Conservation (phyloP, 2,329 filamentous ascomycete genomes). For the Talaromyces sp. region DNA sequence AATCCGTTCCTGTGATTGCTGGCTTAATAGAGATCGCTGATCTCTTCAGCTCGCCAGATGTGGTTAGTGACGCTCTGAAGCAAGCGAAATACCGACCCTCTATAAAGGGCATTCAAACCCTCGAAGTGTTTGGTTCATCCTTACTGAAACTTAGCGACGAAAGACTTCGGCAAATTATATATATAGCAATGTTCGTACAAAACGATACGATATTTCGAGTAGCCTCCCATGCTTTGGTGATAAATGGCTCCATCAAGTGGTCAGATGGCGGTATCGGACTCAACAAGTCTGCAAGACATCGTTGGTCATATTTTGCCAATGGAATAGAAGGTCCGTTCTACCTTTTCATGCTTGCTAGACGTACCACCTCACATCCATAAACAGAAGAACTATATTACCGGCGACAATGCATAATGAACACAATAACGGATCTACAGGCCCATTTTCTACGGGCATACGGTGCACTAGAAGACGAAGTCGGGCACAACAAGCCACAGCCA, state of each 20-base stretch:
- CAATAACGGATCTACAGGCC: conserved; percentile 41
- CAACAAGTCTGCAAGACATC: conserved; percentile 24
- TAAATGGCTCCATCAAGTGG: conserved; percentile 39
- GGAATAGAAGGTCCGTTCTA: conserved; percentile 38
- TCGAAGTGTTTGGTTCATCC: conserved; percentile 25
- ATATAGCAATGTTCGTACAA: conserved; percentile 34
- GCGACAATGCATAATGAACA: conserved; percentile 41
- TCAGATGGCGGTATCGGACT: conserved; percentile 23
- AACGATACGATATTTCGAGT: conserved; percentile 27
- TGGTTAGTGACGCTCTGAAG: conserved; percentile 25
- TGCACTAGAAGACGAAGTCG: conserved; percentile 29
- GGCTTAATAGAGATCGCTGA: conserved; percentile 33
- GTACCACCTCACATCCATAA: neutral
- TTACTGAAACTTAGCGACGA: conserved; percentile 36
- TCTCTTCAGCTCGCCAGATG: conserved; percentile 32
- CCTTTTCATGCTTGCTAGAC: neutral
- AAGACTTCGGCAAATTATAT: conserved; percentile 38
- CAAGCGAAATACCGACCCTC: conserved; percentile 28
- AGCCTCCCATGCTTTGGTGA: conserved; percentile 34
- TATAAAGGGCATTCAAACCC: conserved; percentile 28
- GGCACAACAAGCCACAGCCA: neutral
- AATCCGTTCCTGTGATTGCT: conserved; percentile 31
- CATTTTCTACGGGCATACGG: conserved; percentile 42
- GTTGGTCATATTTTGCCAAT: conserved; percentile 37
- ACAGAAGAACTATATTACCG: conserved; percentile 43